phyloP scores from a whole-genome alignment of 768 basidiomycete species.

The Albatrellus ellisii region DNA sequence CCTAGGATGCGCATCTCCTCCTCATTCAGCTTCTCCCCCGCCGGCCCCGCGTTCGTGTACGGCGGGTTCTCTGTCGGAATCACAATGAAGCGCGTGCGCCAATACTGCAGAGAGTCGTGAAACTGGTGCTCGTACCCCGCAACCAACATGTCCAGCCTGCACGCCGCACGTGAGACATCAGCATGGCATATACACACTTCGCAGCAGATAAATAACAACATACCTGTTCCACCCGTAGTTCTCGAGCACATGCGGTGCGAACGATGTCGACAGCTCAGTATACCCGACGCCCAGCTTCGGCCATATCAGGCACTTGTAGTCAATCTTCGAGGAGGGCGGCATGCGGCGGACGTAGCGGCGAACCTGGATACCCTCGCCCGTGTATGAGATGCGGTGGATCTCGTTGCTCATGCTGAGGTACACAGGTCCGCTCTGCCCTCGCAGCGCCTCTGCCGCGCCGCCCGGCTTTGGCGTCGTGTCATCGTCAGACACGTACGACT shows the following conservation, averaged over 20 bases:
- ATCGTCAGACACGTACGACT: slow-evolving; percentile 46
- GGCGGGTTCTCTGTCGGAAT: slow-evolving; percentile 75
- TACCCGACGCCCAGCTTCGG: slow-evolving; percentile 83
- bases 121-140: slow-evolving; percentile 73
- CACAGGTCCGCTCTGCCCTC: slow-evolving; percentile 52
- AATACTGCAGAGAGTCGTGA: slow-evolving; percentile 76
- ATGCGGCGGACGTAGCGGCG: slow-evolving; percentile 71
- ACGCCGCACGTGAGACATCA: not conserved
- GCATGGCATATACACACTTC: not conserved
- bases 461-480: slow-evolving; percentile 37
- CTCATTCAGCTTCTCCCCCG: slow-evolving; percentile 67
- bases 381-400: slow-evolving; percentile 86
- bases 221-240: slow-evolving; percentile 83
- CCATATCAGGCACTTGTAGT: slow-evolving; percentile 90
- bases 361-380: slow-evolving; percentile 83
- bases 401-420: slow-evolving; percentile 94
- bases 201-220: slow-evolving; percentile 15
- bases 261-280: slow-evolving; percentile 62
- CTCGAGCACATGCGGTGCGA: slow-evolving; percentile 67
- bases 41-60: slow-evolving; percentile 35
- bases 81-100: slow-evolving; percentile 89
- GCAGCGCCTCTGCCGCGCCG: slow-evolving; percentile 56
- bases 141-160: slow-evolving; percentile 73
- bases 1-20: slow-evolving; percentile 84
- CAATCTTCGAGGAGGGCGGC: slow-evolving; percentile 45